Percentiles rank a stretch among this genome's conserved stretches.
Conservation (phyloP, 257 asterid genomes). For the Ligustrum vulgare region DNA sequence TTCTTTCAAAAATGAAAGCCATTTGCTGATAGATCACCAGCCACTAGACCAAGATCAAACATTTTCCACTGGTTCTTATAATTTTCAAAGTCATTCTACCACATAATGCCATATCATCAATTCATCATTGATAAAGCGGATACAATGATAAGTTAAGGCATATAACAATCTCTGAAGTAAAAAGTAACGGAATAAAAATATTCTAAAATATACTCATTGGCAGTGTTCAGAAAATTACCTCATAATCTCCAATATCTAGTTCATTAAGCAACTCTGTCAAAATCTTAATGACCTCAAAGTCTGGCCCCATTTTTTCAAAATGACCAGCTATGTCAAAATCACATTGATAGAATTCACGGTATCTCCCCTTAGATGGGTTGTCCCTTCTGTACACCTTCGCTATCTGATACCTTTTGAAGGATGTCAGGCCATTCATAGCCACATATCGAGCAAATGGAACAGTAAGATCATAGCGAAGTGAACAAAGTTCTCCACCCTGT, state of each 20-base stretch:
- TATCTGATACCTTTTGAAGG: constrained; percentile 93
- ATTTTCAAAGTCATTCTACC: neutral
- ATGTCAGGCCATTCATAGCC: constrained; percentile 85
- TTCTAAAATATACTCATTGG: neutral
- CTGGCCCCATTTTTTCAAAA: constrained; percentile 92
- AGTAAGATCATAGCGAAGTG: constrained; percentile 94
- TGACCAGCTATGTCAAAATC: constrained; percentile 96
- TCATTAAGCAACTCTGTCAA: constrained; percentile 88
- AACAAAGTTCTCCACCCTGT: constrained; percentile 99
- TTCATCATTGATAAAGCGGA: neutral
- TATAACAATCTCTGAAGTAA: neutral
- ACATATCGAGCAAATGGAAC: constrained; percentile 93
- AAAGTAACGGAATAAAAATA: constrained; percentile 3
- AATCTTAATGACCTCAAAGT: constrained; percentile 82
- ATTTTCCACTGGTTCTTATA: neutral
- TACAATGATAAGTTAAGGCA: neutral
- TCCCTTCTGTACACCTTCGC: constrained; percentile 96
- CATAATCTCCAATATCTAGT: constrained; percentile 86
- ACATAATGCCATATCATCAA: neutral
- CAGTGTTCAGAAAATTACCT: constrained; percentile 44
- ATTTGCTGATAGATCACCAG: neutral
- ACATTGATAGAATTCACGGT: constrained; percentile 96
- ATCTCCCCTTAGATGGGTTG: constrained; percentile 95
- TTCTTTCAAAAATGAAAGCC: neutral
- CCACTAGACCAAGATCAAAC: neutral